phyloP scores from a whole-genome alignment of 805 yeast species.

The Candida takata region DNA sequence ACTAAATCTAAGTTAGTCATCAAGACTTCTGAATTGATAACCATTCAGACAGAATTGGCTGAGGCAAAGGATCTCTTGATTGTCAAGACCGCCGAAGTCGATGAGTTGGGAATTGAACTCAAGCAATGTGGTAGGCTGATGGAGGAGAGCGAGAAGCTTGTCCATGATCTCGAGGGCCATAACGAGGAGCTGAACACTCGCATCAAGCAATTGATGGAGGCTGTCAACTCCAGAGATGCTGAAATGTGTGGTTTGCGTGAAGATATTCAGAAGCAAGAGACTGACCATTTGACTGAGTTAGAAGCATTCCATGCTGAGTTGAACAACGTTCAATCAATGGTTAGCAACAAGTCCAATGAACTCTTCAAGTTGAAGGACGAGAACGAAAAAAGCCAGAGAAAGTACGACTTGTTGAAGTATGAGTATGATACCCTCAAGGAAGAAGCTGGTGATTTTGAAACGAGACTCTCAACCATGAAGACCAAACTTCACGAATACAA shows the following conservation, averaged over 20 bases:
- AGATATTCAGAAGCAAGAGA: constrained; percentile 27
- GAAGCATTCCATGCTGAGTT: constrained; percentile 30
- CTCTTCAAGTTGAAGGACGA: constrained; percentile 22
- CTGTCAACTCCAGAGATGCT: constrained; percentile 16
- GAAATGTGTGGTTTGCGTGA: constrained; percentile 24
- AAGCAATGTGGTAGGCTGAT: constrained; percentile 1
- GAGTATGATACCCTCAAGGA: constrained; percentile 20
- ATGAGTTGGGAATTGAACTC: constrained; percentile 19
- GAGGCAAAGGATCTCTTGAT: constrained; percentile 16
- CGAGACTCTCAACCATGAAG: constrained; percentile 17
- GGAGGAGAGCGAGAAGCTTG: constrained; percentile 1
- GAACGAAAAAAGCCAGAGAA: constrained; percentile 19
- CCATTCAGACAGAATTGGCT: constrained; percentile 1
- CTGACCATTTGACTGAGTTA: constrained; percentile 31
- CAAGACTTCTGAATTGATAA: not conserved
- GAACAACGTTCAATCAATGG: constrained; percentile 25
- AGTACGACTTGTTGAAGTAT: constrained; percentile 21
- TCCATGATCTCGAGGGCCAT: constrained; percentile 3
- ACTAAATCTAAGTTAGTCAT: not conserved
- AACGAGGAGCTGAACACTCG: not conserved
- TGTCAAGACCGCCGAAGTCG: constrained; percentile 24
- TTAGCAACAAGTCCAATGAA: constrained; percentile 25
- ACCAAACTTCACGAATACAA: constrained; percentile 16
- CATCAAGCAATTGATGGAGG: not conserved
- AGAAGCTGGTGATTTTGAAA: constrained; percentile 20